Evolutionary conservation across 768 basidiomycete genomes (phyloP).

Genomic region (Butyriboletus loyo): DNA sequence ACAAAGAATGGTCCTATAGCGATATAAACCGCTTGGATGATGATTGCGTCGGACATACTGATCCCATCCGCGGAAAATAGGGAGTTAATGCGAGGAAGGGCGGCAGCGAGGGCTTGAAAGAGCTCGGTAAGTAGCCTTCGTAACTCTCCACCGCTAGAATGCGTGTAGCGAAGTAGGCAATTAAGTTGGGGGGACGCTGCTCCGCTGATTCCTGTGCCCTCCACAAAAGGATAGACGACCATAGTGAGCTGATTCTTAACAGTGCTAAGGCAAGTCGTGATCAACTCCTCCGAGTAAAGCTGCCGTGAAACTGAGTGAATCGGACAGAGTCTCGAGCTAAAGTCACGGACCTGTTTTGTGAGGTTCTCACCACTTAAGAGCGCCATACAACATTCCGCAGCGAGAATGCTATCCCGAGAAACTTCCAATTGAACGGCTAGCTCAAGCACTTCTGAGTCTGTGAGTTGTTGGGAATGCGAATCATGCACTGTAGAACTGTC

Average conservation of each 20-base stretch:
- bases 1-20: constrained; percentile 94
- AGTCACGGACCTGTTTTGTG: constrained; percentile 72
- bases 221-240: constrained; percentile 84
- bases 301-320: constrained; percentile 28
- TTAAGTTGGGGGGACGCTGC: constrained; percentile 49
- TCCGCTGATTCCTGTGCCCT: constrained; percentile 49
- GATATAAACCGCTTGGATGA: constrained; percentile 91
- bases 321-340: neutral
- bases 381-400: constrained; percentile 80
- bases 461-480: constrained; percentile 26
- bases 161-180: constrained; percentile 45
- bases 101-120: constrained; percentile 68
- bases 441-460: constrained; percentile 49
- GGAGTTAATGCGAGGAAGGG: constrained; percentile 70
- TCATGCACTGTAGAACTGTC: constrained; percentile 2
- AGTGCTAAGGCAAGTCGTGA: constrained; percentile 69
- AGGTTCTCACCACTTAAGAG: constrained; percentile 76
- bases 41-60: constrained; percentile 80
- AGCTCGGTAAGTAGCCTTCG: constrained; percentile 60
- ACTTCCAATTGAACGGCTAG: constrained; percentile 53
- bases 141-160: constrained; percentile 32
- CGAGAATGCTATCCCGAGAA: constrained; percentile 71
- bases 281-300: constrained; percentile 94
- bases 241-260: constrained; percentile 79
- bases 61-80: constrained; percentile 71